Evolutionary conservation across 2,329 filamentous ascomycete species (phyloP), one percentile per base, ranked within the genome.

Genomic region (Samsoniella hepiali): DNA sequence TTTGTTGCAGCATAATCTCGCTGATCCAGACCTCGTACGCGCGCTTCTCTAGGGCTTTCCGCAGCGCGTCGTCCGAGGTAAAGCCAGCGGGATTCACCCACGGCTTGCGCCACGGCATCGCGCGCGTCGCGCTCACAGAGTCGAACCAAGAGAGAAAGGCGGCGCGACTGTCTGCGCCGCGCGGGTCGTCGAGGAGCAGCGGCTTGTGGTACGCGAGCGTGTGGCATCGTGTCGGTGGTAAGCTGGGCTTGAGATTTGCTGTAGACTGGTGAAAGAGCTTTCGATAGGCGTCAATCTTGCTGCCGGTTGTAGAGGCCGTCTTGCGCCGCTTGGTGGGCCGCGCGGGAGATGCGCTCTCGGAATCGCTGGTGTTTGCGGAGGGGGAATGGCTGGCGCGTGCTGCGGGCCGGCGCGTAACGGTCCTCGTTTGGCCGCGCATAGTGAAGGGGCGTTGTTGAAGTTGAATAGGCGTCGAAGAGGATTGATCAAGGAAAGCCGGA

Each of bases 1-100:
- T 88, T 73, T 88, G 86, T 71, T 88, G 86, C 11, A 88, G 78
- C 86, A 88, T 88, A 67, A 88, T 83, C 74, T 88, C 86, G 69
- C 82, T 85, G 69, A 88, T 86, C 84, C 85, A 88, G 54, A 88
- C 85, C 71, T 88, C 81, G 73, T 88, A 88, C 2, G 85, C 86
- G 55, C 86, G 81, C 36, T 75, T 79, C 64, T 82, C 80, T 11
- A 87, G 75, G 3, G 71, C 72, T n/a, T 64, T 54, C 36, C 77
- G 77, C 9, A 82, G 74, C n/a, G 75, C 72, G 1, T 70, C 65
- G 1, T 70, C 67, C 17, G 60, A 32, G 3, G n/a, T 15, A 22
- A 69, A 65, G 29, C 65, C 62, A 4, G 64, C 64, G 9, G 80
- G 81, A 61, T 85, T 74, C 59, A 84, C 75, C 83, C 84, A 88